phyloP scores from a whole-genome alignment of 129 eudicot genomes.

The Escallonia herrerae region DNA sequence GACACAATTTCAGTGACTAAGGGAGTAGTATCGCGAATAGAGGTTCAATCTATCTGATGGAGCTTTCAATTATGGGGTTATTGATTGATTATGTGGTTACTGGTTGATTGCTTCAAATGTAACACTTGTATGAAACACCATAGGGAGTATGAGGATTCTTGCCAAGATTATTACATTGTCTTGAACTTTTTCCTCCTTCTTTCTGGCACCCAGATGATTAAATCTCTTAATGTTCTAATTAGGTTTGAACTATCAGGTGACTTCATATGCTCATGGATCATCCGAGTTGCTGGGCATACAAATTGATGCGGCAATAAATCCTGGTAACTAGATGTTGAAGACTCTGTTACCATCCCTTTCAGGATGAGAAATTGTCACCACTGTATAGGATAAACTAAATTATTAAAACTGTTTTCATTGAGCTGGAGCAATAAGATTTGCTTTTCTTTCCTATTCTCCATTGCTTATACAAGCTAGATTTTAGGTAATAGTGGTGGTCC shows the following conservation, averaged over 20 bases:
- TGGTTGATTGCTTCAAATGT: background rate
- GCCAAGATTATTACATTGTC: background rate
- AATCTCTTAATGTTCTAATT: background rate
- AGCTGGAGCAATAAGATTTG: background rate
- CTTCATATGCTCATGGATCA: constrained; percentile 96
- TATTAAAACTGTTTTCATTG: background rate
- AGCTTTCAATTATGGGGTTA: background rate
- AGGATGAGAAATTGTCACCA: background rate
- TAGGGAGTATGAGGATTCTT: background rate
- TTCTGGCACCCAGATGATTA: background rate
- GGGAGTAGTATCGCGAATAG: constrained; percentile 97
- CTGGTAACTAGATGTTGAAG: constrained; percentile 44
- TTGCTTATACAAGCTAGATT: constrained; percentile 34
- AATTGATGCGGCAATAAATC: constrained; percentile 96
- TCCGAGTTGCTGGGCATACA: constrained; percentile 91
- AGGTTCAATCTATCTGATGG: constrained; percentile 47
- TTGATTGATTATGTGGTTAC: background rate
- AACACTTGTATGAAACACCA: background rate
- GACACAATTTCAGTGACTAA: constrained; percentile 97
- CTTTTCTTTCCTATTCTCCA: constrained; percentile 17
- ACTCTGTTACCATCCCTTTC: constrained; percentile 1
- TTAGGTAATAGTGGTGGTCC: constrained; percentile 99
- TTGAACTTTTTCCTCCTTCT: background rate
- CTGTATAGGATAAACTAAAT: background rate
- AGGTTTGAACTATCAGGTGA: constrained; percentile 48